Base-by-base conservation (phyloP, 331 rosid species). In the Pyracantha coccinea region DNA sequence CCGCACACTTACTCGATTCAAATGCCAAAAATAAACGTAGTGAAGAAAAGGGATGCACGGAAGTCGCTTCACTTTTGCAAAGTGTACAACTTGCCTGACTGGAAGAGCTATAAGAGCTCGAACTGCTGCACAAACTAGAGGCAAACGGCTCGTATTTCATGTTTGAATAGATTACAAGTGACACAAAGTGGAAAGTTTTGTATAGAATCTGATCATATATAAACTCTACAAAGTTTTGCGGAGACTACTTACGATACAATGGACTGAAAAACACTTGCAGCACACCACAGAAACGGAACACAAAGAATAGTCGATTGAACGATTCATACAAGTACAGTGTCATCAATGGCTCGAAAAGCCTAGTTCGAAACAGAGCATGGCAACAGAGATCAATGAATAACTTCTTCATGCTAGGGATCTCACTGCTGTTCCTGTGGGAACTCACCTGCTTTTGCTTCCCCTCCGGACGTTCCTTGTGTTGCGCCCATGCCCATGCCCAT, bases 401-500 rank as follows among this genome's bases (percentile, higher is more conserved):
- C 59, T 63, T 58, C n/a, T 58, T 75, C 71, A 54, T 67, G 13
- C 47, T 63, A 77, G 78, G 55, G 66, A 74, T 65, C 57, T 80
- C 74, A 75, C 23, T 44, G 71, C 45, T 60, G 45, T 7, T 69
- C 77, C 14, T 38, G 45, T 38, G 45, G 45, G 45, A 38, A 38
- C 45, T 10, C 45, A 38, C 45, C 50, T 16, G 13, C 76, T 47
- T 73, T 33, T 27, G 52, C 85, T 54, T 84, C 86, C 23, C 23
- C 90, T 72, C 52, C 85, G 17, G 86, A 69, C 47, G 80, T 77
- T 81, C 86, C 91, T 71, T 86, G 94, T 4, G 86, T 53, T 64
- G 86, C 73, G 41, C 86, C 87, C 79, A 82, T 75, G 41, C 86
- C 87, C 79, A 82, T 75, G 75, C 86, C 90, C 86, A 94, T 80